Evolutionary conservation across 139 green algal genomes (phyloP).

Genomic region (Zygnema cylindricum): DNA sequence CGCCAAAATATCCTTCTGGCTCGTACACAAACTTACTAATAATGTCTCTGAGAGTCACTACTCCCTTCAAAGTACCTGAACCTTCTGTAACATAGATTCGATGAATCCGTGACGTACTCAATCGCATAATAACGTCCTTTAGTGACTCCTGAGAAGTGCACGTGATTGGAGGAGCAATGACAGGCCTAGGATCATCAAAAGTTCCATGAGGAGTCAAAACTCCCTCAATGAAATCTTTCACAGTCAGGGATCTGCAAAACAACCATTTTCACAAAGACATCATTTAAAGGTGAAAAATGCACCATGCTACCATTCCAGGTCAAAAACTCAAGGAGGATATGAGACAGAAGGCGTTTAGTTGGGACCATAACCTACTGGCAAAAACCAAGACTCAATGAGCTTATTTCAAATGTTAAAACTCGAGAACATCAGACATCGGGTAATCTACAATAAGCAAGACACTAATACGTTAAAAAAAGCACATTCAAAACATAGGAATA

Average conservation of each 20-base stretch:
- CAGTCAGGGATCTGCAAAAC: constrained; percentile 40
- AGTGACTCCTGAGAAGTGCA: not conserved
- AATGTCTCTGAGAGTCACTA: constrained; percentile 55
- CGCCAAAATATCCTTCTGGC: constrained; percentile 41
- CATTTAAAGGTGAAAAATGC: no score
- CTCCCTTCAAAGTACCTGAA: constrained; percentile 2
- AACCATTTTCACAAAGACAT: no score
- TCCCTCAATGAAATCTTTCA: constrained; percentile 39
- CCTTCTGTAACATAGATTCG: constrained; percentile 28
- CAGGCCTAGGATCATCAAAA: not conserved
- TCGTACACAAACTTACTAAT: constrained; percentile 49
- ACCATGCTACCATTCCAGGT: no score
- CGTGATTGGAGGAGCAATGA: not conserved
- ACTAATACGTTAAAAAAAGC: no score
- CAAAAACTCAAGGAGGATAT: no score
- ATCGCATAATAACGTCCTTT: not conserved
- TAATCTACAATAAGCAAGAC: no score
- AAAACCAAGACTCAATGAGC: no score
- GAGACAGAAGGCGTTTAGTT: no score
- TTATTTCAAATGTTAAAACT: no score
- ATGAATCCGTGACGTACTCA: constrained; percentile 24
- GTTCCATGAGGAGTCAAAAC: not conserved
- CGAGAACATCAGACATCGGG: no score
- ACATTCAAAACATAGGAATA: no score
- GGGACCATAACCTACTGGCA: no score